Conservation (phyloP, 2,329 filamentous ascomycete genomes). For the Xylariaceae sp. region DNA sequence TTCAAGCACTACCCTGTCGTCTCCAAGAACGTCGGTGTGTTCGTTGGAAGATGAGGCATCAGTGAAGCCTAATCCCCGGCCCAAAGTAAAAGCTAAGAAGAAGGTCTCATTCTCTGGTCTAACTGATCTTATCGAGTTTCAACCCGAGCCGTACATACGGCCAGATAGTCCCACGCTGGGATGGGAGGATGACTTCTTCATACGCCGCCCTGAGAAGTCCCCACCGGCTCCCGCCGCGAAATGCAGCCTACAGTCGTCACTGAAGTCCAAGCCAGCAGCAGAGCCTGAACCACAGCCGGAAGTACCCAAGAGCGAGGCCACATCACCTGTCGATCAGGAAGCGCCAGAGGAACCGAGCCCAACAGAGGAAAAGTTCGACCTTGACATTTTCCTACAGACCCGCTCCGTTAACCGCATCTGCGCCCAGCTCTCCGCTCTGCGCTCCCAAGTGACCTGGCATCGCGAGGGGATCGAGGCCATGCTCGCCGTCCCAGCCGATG, state of each 20-base stretch:
- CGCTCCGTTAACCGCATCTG: constrained; percentile 53
- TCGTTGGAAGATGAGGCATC: constrained; percentile 27
- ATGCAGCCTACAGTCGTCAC: constrained; percentile 1
- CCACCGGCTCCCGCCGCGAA: constrained; percentile 11
- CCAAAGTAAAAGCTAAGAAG: constrained; percentile 38
- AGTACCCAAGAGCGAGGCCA: constrained; percentile 1
- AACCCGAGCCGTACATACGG: constrained; percentile 52
- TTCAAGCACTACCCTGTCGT: constrained; percentile 47
- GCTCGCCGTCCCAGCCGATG: constrained; percentile 32
- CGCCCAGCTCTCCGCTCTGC: constrained; percentile 51
- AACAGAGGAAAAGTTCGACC: constrained; percentile 33
- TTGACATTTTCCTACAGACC: constrained; percentile 43
- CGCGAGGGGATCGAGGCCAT: constrained; percentile 49
- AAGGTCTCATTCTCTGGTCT: constrained; percentile 48
- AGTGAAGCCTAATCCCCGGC: constrained; percentile 11
- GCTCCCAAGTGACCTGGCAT: constrained; percentile 53
- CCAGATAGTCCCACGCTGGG: constrained; percentile 65
- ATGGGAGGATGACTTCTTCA: constrained; percentile 44
- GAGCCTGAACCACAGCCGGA: not conserved
- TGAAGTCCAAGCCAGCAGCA: not conserved
- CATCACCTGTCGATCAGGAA: not conserved
- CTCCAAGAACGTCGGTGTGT: constrained; percentile 50
- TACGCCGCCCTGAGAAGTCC: constrained; percentile 10
- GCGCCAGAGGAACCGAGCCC: constrained; percentile 9
- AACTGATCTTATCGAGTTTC: constrained; percentile 36